Base-by-base conservation (phyloP, 2,329 filamentous ascomycete genomes). In the Sporothrix sp. region DNA sequence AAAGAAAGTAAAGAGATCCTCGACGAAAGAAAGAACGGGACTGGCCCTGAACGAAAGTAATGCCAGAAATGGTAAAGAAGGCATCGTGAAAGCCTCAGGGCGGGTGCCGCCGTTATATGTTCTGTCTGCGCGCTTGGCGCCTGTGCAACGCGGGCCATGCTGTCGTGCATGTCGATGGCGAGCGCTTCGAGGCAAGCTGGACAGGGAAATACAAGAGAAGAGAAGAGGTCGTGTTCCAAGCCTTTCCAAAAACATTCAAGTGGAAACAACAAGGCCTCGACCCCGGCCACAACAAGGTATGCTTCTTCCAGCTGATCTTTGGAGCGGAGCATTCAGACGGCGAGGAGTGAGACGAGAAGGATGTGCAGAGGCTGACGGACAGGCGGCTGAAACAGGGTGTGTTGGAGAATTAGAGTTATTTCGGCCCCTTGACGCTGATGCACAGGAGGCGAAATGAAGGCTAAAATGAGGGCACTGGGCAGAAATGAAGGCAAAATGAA, bases 131-230 rank as follows among this genome's bases (percentile, higher is more conserved):
- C n/a, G n/a, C n/a, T n/a, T n/a, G n/a, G n/a, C n/a, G n/a, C n/a
- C n/a, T n/a, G n/a, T n/a, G n/a, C n/a, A n/a, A n/a, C n/a, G n/a
- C n/a, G n/a, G n/a, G n/a, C n/a, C n/a, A n/a, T n/a, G n/a, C n/a
- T n/a, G n/a, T n/a, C n/a, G n/a, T n/a, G n/a, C n/a, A n/a, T n/a
- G n/a, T n/a, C n/a, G n/a, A n/a, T n/a, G n/a, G n/a, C n/a, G n/a
- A n/a, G n/a, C n/a, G n/a, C n/a, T n/a, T n/a, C n/a, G n/a, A n/a
- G n/a, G n/a, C n/a, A n/a, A n/a, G n/a, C n/a, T n/a, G n/a, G n/a
- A n/a, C n/a, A n/a, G n/a, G 53, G 57, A 51, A 56, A 52, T 11
- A 44, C 50, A 48, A 42, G n/a, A 48, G 52, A 51, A 50, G 21
- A 57, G 60, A 49, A 21, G n/a, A 35, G 23, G 13, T n/a, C 18